Evolutionary conservation across 352 stramenopile species (phyloP), one percentile per base, ranked within the genome.

Genomic region (Globisporangium splendens): DNA sequence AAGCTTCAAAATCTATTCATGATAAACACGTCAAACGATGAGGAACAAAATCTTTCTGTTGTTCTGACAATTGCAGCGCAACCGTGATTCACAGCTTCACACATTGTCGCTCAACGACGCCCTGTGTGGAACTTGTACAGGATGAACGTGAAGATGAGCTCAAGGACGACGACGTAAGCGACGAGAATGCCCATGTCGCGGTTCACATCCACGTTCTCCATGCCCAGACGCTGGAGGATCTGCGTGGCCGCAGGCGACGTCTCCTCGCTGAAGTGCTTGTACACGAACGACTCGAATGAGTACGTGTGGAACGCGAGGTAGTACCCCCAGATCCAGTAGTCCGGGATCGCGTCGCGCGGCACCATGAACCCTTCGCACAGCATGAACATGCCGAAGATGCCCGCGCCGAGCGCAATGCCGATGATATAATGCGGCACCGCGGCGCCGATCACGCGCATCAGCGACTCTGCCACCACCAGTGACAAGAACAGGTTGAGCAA

Each of bases 231-330:
- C 12, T 28, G 14, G 21, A 58, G 39, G 42, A 58, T 58, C 20
- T 20, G 31, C 18, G 46, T 33, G 14, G 51, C 35, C 15, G 12
- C n/a, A 7, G 39, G 39, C 17, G 39, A 18, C 13, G 39, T 44
- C 39, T 44, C 39, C 39, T 44, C 13, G 6, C 39, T 44, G 55
- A 92, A 93, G 41, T 96, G 79, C 41, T 93, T 70, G 62, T 83
- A 88, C 83, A 96, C 90, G 72, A 96, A 91, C 12, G 70, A 70
- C 67, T 91, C 65, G 67, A 96, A 94, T 54, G 73, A 77, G 64
- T 95, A 96, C 21, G 86, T 91, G 70, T 95, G 87, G 69, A 96
- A 95, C 5, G 80, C 78, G 42, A 94, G 62, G 69, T 95, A 93
- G 70, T 96, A 91, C 42, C 73, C 72, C 88, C 88, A 96, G 39